These are phyloP conservation scores for Calonectria pseudoreteaudii DNA, from an alignment of 2,329 filamentous ascomycete genomes.

Conservation along the genomic window DNA sequence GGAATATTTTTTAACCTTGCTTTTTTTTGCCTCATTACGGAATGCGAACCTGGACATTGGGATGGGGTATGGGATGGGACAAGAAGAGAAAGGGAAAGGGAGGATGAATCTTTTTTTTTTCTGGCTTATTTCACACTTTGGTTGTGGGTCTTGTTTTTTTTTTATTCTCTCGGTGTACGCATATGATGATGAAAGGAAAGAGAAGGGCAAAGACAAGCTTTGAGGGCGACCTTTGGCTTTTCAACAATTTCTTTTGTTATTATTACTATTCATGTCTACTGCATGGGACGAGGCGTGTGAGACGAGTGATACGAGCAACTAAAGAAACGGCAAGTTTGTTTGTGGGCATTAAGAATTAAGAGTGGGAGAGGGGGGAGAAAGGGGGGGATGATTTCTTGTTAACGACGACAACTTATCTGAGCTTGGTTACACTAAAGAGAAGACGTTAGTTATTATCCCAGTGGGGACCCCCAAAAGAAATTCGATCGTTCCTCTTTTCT, in stretches of 20 bases:
- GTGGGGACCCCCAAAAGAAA: not conserved
- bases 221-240: constrained; percentile 30
- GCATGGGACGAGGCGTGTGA: constrained; percentile 16
- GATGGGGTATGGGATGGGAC: constrained; percentile 8
- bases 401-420: constrained; percentile 4
- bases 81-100: constrained; percentile 6
- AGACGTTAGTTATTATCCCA: not conserved
- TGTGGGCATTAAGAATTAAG: not conserved
- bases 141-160: not conserved
- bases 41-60: constrained; percentile 15
- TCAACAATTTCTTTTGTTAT: not conserved
- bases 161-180: constrained; percentile 27
- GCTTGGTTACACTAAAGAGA: not conserved
- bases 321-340: not conserved
- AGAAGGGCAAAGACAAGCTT: constrained; percentile 28
- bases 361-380: not conserved
- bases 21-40: constrained; percentile 20
- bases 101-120: not conserved
- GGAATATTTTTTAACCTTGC: constrained; percentile 9
- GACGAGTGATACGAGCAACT: constrained; percentile 2
- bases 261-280: not conserved
- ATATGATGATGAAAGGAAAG: constrained; percentile 32
- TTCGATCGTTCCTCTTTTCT: not conserved
- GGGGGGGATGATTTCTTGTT: not conserved
- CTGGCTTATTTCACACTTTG: not conserved